Evolutionary conservation across 176 grass and related monocot genomes (phyloP), one percentile per base, ranked within the genome.

Genomic region (Cenchrus americanus): DNA sequence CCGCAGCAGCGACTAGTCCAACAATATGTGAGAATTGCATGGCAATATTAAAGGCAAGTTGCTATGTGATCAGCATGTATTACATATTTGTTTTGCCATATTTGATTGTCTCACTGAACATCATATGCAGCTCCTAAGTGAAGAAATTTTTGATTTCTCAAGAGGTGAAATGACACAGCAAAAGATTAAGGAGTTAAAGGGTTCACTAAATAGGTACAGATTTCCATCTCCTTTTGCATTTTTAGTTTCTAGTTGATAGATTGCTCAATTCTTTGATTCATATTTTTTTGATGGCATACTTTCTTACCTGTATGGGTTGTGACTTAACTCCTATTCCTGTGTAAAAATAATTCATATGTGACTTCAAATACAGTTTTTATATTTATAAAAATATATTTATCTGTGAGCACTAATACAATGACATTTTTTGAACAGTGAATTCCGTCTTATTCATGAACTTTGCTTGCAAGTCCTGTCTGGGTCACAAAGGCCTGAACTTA

Each of bases 121-220:
- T 54, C 46, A 74, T 66, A 15, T 89, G 46, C 95, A 97, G 95
- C 92, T 97, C 72, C 83, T 97, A 70, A 97, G 95, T 79, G 95
- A 97, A 89, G 92, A 97, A 89, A 91, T 97, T 80, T 97, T 97
- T 78, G 92, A 97, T 86, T 97, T 97, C 82, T 97, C 95, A 62
- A 91, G 95, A 92, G 95, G 95, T 66, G 95, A 97, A 80, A 97
- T 97, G 95, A 97, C 90, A 9, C 95, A 94, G 52, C 78, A 87
- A 80, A 97, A 97, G 84, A 97, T 97, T 77, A 97, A 97, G 87
- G 95, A 97, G 81, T 87, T 97, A 30, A 97, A 97, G 62, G 85
- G 88, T 50, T 94, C 95, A 62, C 85, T 97, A 23, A 97, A 97
- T 83, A 97, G 95, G 92, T 94, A 30, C 24, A 32, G 23, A 73